Evolutionary conservation across 768 basidiomycete species (phyloP), one percentile per base, ranked within the genome.

Genomic region (Russula earlei): DNA sequence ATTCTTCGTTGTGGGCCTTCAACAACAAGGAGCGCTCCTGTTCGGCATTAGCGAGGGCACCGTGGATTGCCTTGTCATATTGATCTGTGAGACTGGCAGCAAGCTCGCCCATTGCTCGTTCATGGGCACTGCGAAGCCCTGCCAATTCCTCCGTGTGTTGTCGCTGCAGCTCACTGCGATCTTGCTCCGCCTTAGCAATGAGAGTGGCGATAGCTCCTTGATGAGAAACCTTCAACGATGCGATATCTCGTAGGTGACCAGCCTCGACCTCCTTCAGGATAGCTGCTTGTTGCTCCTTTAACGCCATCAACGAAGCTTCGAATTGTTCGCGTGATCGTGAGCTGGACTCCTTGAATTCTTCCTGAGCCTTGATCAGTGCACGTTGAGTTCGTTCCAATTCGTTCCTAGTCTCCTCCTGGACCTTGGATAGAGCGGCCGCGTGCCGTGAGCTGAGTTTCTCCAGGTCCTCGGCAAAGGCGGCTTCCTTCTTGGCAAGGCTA

Each of bases 391-490:
- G 70, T 49, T 83, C 78, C 31, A 75, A 68, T 64, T 84, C 79
- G 25, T 72, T 67, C 41, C 72, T 70, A 65, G 75, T 75, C 59
- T 83, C 81, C 52, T 77, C 76, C 62, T 78, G 79, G 34, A 81
- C 66, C 60, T 77, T 77, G 52, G 78, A 67, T 31, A 83, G 51
- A 20, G 71, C 47, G 25, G 75, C 75, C 55, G 83, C 72, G 64
- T 91, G 87, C 29, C 86, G 83, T 19, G 75, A 74, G 67, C 82
- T 84, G 38, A 85, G 70, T 51, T 72, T 76, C 62, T 85, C 82
- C 34, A 87, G 64, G 66, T 90, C 83, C 52, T 84, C 82, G 1
- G 74, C 65, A 55, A 84, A 82, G 36, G 79, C 75, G 8, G 73
- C 69, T 63, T 91, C 87, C 69, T 84, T 86, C 57, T 82, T 77